Evolutionary conservation across 2,329 filamentous ascomycete species (phyloP), one percentile per base, ranked within the genome.

Genomic region (Neurospora sp.): DNA sequence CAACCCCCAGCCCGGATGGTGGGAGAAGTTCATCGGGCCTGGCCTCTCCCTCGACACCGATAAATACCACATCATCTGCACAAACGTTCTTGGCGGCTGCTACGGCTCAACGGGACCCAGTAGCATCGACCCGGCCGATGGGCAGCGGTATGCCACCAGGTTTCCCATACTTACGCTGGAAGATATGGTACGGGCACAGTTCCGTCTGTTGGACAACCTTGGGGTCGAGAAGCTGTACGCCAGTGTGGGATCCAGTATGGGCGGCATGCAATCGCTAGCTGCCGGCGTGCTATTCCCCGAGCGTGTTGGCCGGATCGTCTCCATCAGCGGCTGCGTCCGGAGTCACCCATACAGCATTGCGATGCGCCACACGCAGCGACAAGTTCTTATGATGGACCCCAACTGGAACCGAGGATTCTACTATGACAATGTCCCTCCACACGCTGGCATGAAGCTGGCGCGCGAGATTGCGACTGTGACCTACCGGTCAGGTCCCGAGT

Each of bases 341-440:
- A 96, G 92, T 75, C 96, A 99, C 79, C 96, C 96, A 0, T 99
- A 99, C 82, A 97, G 94, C 80, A 97, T 99, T 78, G 96, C 96
- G 40, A 97, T 99, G 95, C 89, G 96, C 69, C 96, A 99, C 81
- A 97, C 95, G 0, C 96, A 99, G 81, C 89, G 96, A 37, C 96
- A 98, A 82, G 96, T 97, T 0, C 86, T 99, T 66, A 98, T 99
- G 94, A 97, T 97, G 91, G 96, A 99, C 77, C 93, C 94, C 2
- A 93, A 97, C 77, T 99, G 96, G 96, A 92, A 92, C 74, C 89
- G 96, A 41, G 96, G 96, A 1, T 97, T 95, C 82, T 98, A 98
- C 83, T 97, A 97, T 78, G 91, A 90, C 76, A 83, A 85, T 57
- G 89, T 99, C 6, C 96, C 96, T 2, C 96, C 96, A 0, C 96